Percentiles rank a stretch among this genome's conserved stretches.
phyloP scores from a whole-genome alignment of 179 eudicot genomes.

The Sideroxylon spinosum region DNA sequence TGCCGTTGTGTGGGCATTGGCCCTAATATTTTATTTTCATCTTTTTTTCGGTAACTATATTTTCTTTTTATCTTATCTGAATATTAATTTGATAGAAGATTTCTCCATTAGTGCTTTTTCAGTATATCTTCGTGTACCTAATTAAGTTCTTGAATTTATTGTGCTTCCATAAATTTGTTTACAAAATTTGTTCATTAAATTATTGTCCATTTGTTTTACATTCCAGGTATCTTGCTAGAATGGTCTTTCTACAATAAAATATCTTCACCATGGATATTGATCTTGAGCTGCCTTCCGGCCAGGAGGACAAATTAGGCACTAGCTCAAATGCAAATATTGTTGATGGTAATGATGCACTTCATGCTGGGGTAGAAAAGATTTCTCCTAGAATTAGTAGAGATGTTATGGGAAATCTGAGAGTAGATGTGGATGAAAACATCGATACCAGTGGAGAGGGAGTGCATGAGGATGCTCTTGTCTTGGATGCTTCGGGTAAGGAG shows the following conservation, averaged over 20 bases:
- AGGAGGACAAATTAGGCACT: conserved; percentile 9
- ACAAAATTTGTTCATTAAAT: neutral
- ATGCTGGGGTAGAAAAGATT: conserved; percentile 7
- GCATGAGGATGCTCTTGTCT: neutral
- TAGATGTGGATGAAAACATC: neutral
- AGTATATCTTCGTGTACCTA: neutral
- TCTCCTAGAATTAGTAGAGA: neutral
- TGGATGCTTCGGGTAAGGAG: neutral
- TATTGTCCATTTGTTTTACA: neutral
- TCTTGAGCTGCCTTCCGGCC: conserved; percentile 24
- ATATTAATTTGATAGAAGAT: neutral
- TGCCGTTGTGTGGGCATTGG: too few species aligned
- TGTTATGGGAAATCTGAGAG: neutral
- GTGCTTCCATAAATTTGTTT: conserved; percentile 10
- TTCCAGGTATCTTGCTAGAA: conserved; percentile 8
- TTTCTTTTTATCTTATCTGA: too few species aligned
- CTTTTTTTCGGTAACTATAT: neutral
- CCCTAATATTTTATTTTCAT: neutral
- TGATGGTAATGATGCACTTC: neutral
- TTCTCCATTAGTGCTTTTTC: neutral
- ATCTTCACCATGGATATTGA: conserved; percentile 25
- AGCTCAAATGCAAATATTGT: neutral
- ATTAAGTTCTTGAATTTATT: neutral
- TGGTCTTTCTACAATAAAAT: neutral
- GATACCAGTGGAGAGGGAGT: conserved; percentile 2